Evolutionary conservation across 208 protist genomes (phyloP), one percentile per base, ranked within the genome.

Genomic region (Leptomonas pyrrhocoris): DNA sequence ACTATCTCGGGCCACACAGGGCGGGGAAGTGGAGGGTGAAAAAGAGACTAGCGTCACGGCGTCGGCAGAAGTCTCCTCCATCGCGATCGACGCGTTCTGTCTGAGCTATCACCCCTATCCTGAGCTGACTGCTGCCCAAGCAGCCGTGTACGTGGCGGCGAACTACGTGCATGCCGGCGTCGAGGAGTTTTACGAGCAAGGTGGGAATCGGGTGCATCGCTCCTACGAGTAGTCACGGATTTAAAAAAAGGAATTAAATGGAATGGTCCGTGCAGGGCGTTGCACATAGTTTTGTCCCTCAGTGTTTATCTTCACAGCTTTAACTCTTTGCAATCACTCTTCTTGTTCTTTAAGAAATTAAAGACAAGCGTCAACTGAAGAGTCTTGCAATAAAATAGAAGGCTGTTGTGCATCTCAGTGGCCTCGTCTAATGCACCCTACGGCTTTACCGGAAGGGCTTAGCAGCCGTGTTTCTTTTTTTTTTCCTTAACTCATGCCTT

Each of bases 131-230:
- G 59, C 46, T 16, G 79, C 51, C 2, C 89, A 95, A 68, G 89
- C 89, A 9, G 68, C 55, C 6, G 71, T 80, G 46, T 95, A 95
- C 74, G 77, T 95, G 9, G 34, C 89, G 0, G 86, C 89, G 13
- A 93, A 95, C 70, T 95, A 95, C 67, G 85, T 89, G 28, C 83
- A 85, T 50, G 16, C 71, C n/a, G 86, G 89, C 21, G 70, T 95
- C 2, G 77, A 89, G 15, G 83, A 89, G 36, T 95, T 95, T 62
- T 95, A 95, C 73, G 68, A 75, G 7, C 83, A 85, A 6, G 86
- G 89, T 19, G 89, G 89, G 23, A 95, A 95, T 57, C n/a, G 51
- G 15, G 72, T 88, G 2, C 85, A 74, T 59, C 83, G 84, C 53
- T 67, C 66, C 40, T 94, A 94, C 60, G 73, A 72, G 56, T 92